Evolutionary conservation across 1,284 basidiomycete species (phyloP).

Genomic region (Austroboletus niveus): DNA sequence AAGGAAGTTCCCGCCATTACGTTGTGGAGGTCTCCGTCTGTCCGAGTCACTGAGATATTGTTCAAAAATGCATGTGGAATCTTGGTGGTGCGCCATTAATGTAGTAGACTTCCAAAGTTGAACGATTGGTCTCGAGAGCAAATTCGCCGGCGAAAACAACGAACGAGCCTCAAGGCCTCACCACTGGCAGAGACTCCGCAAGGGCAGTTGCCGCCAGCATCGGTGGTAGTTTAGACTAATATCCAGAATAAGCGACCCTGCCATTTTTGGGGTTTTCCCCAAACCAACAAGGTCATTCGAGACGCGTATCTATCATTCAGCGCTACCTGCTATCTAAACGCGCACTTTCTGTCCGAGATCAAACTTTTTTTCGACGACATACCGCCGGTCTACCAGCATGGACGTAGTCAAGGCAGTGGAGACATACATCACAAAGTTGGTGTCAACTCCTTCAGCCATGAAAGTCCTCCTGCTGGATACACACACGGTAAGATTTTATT

Average conservation of each 20-base stretch:
- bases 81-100: too few species aligned
- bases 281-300: background rate
- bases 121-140: too few species aligned
- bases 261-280: background rate
- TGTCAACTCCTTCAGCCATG: slow-evolving; percentile 86
- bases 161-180: too few species aligned
- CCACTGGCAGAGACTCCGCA: too few species aligned
- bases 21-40: too few species aligned
- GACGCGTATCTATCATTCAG: background rate
- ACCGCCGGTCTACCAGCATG: slow-evolving; percentile 48
- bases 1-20: too few species aligned
- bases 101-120: too few species aligned
- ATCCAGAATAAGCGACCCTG: background rate
- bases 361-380: background rate
- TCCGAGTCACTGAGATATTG: too few species aligned
- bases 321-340: background rate
- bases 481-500: slow-evolving; percentile 71
- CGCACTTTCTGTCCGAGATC: background rate
- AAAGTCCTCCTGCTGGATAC: slow-evolving; percentile 97
- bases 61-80: too few species aligned
- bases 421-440: slow-evolving; percentile 90
- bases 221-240: too few species aligned
- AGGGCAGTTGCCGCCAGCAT: too few species aligned
- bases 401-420: slow-evolving; percentile 95
- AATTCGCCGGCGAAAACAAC: too few species aligned